Conservation (phyloP, 2,329 filamentous ascomycete genomes). For the Epichloe gansuensis region DNA sequence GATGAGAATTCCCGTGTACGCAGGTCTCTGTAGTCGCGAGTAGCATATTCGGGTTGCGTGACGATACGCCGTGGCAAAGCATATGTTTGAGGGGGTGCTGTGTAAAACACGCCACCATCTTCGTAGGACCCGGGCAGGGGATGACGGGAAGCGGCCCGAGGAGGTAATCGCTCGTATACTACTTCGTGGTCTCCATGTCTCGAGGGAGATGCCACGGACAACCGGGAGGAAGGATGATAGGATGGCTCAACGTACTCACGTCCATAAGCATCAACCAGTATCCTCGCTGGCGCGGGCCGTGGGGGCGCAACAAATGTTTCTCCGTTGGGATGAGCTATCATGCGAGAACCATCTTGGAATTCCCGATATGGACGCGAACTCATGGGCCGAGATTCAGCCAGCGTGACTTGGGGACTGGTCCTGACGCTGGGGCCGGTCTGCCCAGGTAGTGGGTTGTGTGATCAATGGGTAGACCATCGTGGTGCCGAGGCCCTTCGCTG, state of each 20-base stretch:
- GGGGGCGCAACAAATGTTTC: conserved; percentile 40
- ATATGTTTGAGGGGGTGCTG: conserved; percentile 37
- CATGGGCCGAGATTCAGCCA: conserved; percentile 29
- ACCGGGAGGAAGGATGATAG: conserved; percentile 29
- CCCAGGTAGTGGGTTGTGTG: conserved; percentile 23
- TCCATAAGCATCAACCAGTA: conserved; percentile 73
- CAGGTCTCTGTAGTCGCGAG: conserved; percentile 40
- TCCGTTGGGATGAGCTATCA: conserved; percentile 35
- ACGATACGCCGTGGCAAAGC: conserved; percentile 43
- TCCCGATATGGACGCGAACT: conserved; percentile 32
- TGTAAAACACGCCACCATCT: conserved; percentile 39
- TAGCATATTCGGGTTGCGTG: conserved; percentile 47
- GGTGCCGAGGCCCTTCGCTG: conserved; percentile 20
- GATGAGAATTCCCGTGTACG: conserved; percentile 46
- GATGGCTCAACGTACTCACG: conserved; percentile 59
- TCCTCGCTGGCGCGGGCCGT: conserved; percentile 45
- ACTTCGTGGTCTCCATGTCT: conserved; percentile 38
- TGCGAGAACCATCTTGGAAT: conserved; percentile 28
- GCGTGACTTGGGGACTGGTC: conserved; percentile 29
- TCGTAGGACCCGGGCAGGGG: conserved; percentile 33
- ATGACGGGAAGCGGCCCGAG: conserved; percentile 39
- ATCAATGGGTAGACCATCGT: conserved; percentile 23
- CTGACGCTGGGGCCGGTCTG: conserved; percentile 25
- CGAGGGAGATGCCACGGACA: conserved; percentile 39
- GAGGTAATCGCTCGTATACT: conserved; percentile 53